phyloP scores from a whole-genome alignment of 2,329 filamentous ascomycete species.

The Alternaria arborescens region DNA sequence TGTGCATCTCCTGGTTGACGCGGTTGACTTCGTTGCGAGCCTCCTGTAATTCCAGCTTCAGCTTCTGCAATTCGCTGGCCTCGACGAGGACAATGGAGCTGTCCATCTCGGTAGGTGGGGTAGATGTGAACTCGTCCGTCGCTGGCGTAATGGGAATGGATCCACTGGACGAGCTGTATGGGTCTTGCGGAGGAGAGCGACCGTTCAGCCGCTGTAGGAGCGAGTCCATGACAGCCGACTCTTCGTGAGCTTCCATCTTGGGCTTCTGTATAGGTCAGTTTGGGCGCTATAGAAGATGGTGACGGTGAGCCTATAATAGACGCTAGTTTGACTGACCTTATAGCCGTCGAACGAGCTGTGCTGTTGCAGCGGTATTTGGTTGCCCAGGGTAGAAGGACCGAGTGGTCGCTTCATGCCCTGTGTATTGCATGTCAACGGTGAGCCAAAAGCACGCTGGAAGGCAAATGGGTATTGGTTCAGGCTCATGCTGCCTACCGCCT shows the following conservation, averaged over 20 bases:
- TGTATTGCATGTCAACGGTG: slow-evolving; percentile 45
- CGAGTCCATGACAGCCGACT: slow-evolving; percentile 62
- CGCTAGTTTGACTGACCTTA: slow-evolving; percentile 40
- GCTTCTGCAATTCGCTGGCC: slow-evolving; percentile 69
- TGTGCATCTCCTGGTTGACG: slow-evolving; percentile 75
- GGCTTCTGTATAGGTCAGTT: slow-evolving; percentile 56
- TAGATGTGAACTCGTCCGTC: slow-evolving; percentile 61
- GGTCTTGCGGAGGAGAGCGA: slow-evolving; percentile 51
- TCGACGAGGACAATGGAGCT: slow-evolving; percentile 46
- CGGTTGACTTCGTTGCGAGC: slow-evolving; percentile 75
- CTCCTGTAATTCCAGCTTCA: slow-evolving; percentile 75
- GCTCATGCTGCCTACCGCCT: slow-evolving; percentile 44
- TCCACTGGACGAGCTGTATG: slow-evolving; percentile 67
- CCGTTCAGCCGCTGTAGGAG: slow-evolving; percentile 78
- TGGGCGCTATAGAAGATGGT: not conserved
- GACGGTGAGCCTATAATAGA: not conserved
- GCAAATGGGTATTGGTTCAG: slow-evolving; percentile 31
- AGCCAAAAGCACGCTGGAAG: slow-evolving; percentile 29
- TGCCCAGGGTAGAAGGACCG: slow-evolving; percentile 48
- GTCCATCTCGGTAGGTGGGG: slow-evolving; percentile 37
- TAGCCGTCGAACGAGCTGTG: slow-evolving; percentile 34
- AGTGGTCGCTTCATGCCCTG: slow-evolving; percentile 53
- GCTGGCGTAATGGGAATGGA: slow-evolving; percentile 71
- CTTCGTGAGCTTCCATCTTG: slow-evolving; percentile 55
- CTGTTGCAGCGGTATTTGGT: slow-evolving; percentile 34